Evolutionary conservation across 495 filamentous ascomycete genomes (phyloP), one percentile per base, ranked within the genome.

Genomic region (Cercophora newfieldiana): DNA sequence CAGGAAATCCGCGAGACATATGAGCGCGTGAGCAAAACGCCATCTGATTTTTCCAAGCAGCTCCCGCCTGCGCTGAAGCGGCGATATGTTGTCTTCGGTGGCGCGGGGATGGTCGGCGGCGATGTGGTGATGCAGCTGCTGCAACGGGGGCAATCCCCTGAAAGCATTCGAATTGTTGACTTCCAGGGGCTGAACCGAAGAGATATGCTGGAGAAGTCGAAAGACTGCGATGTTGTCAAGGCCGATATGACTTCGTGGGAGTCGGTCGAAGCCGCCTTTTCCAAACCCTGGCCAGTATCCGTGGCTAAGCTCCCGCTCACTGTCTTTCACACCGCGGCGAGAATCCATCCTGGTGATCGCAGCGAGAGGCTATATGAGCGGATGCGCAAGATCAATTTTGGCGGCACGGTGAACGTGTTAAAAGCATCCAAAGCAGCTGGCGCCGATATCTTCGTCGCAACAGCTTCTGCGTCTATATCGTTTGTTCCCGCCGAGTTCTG

Each of bases 21-120:
- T 66, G 69, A 83, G 59, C 79, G 81, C 51, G 67, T 79, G 37
- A 69, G 79, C 48, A 71, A 79, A 29, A 74, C 70, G 0, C 84
- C 84, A 0, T 60, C 85, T 44, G 79, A 86, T 66, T 81, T 82
- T 68, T 64, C 48, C 33, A 80, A 81, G 57, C 77, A 76, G 28
- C 71, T 87, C 7, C 86, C 85, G 7, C 83, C 84, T 1, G 83
- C 78, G 59, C 80, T 83, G 68, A 73, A 79, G 14, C 78, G 86
- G 12, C 81, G 84, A 16, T 88, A 88, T 74, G 71, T 88, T 51
- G 73, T 88, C 25, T 82, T 87, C 24, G 86, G 86, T 58, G 86
- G 86, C 49, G 79, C 82, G 14, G 84, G 83, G 0, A 81, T 87
- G 21, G 85, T 88, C 30, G 86, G 85, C 0, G 81, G 82, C 28